Evolutionary conservation across 495 filamentous ascomycete species (phyloP), one percentile per base, ranked within the genome.

Genomic region (Aspergillus heteromorphus): DNA sequence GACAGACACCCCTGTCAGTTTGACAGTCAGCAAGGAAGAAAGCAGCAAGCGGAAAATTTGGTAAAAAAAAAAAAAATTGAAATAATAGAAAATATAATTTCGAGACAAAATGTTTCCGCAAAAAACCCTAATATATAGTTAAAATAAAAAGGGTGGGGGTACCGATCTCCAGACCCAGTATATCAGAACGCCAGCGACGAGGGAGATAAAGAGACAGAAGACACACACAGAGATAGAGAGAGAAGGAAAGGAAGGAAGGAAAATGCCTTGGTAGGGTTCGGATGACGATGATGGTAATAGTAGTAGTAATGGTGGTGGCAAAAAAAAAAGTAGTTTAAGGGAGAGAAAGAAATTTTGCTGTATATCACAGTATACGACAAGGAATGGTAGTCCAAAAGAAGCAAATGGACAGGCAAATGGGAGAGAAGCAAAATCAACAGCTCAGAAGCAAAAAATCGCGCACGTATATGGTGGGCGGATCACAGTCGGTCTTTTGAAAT

Each of bases 41-140:
- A 42, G n/a, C n/a, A n/a, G n/a, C n/a, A n/a, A n/a, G n/a, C 18
- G 2, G 56, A 58, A 53, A 66, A 64, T 58, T 61, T 38, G 49
- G 61, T 58, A 67, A 60, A 58, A 66, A 60, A 63, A 52, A 67
- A 49, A 36, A 57, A 54, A 57, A 56, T 21, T 40, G 49, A 56
- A 59, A 53, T 49, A 49, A 59, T 56, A 21, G 56, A 53, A 63
- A 30, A 45, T 45, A 23, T 21, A 45, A 25, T 6, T 9, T n/a
- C 2, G 16, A 19, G 14, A 27, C 16, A 25, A 21, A 6, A 23
- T 27, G n/a, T n/a, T n/a, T 27, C 43, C 43, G n/a, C n/a, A n/a
- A 9, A n/a, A 29, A n/a, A 29, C 11, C 14, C 14, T 16, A 29
- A 16, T 43, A 43, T 43, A 43, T n/a, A n/a, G n/a, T n/a, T n/a